Percentiles rank a stretch among this genome's conserved stretches.
These are phyloP conservation scores for Pseudogymnoascus sp. DNA, from an alignment of 2,329 filamentous ascomycete genomes.

Conservation along the genomic window DNA sequence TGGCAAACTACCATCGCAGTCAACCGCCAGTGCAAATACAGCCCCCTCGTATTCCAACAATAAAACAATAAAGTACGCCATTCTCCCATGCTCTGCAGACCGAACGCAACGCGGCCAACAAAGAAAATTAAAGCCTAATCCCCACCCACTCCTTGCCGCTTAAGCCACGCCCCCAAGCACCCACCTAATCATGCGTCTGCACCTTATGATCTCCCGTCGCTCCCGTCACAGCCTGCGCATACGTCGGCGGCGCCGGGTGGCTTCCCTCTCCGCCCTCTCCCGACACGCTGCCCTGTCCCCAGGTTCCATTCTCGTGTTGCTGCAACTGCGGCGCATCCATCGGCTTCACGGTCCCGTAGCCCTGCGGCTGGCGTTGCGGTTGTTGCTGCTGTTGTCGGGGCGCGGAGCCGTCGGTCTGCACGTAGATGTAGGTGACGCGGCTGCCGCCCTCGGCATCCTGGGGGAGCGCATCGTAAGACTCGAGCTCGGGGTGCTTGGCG, in stretches of 20 bases:
- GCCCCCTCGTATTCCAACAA: background rate
- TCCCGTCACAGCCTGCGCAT: slow-evolving; percentile 81
- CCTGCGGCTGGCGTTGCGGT: slow-evolving; percentile 16
- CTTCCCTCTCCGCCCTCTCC: slow-evolving; percentile 36
- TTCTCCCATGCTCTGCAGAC: slow-evolving; percentile 5
- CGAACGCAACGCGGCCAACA: background rate
- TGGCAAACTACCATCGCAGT: background rate
- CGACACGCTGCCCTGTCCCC: slow-evolving; percentile 28
- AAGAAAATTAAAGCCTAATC: background rate
- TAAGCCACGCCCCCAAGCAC: background rate
- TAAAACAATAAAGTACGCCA: background rate
- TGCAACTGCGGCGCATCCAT: slow-evolving; percentile 29
- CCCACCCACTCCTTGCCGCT: background rate
- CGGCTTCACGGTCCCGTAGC: slow-evolving; percentile 28
- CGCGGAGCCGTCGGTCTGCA: slow-evolving; percentile 35
- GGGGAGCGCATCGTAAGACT: slow-evolving; percentile 60
- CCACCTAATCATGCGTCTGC: slow-evolving; percentile 42
- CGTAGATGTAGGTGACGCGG: slow-evolving; percentile 72
- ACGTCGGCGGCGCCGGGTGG: slow-evolving; percentile 59
- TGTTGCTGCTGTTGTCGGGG: slow-evolving; percentile 23
- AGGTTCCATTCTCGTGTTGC: slow-evolving; percentile 26
- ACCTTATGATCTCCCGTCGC: slow-evolving; percentile 90
- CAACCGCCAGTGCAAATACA: background rate
- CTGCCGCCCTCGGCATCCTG: slow-evolving; percentile 43
- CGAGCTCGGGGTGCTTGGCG: slow-evolving; percentile 71